Conservation (phyloP, 2,329 filamentous ascomycete genomes). For the Cytospora schulzeri region DNA sequence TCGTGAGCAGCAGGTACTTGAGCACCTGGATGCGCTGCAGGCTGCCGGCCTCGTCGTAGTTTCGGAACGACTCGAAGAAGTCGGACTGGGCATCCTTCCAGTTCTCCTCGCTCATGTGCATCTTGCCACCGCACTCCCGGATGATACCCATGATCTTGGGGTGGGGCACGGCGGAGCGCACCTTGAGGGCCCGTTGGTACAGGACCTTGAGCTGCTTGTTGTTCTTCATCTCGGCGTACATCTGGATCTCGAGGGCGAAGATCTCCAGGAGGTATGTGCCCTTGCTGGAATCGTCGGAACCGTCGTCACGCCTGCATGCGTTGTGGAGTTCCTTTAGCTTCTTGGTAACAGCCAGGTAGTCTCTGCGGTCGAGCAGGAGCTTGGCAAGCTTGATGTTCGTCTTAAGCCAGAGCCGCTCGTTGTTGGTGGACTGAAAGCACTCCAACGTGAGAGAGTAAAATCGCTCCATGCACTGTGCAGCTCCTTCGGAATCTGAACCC, state of each 20-base stretch:
- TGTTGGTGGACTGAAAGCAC: slow-evolving; percentile 96
- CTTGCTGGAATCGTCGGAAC: slow-evolving; percentile 88
- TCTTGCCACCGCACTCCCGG: slow-evolving; percentile 97
- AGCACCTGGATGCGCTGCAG: slow-evolving; percentile 95
- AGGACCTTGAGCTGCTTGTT: slow-evolving; percentile 94
- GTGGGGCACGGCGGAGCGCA: slow-evolving; percentile 95
- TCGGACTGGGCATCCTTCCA: slow-evolving; percentile 97
- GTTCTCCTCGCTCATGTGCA: slow-evolving; percentile 99
- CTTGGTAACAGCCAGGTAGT: slow-evolving; percentile 77
- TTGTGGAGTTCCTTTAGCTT: slow-evolving; percentile 88
- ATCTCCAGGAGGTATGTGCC: slow-evolving; percentile 95
- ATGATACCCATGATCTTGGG: slow-evolving; percentile 99
- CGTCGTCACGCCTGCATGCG: slow-evolving; percentile 85
- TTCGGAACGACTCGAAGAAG: slow-evolving; percentile 98
- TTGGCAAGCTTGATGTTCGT: slow-evolving; percentile 97
- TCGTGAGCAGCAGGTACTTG: slow-evolving; percentile 93
- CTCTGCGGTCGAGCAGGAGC: slow-evolving; percentile 86
- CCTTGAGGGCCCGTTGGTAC: slow-evolving; percentile 87
- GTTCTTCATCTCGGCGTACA: slow-evolving; percentile 95
- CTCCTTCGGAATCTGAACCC: slow-evolving; percentile 70
- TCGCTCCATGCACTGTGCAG: slow-evolving; percentile 83
- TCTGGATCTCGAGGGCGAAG: slow-evolving; percentile 96
- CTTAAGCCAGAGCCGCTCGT: slow-evolving; percentile 95
- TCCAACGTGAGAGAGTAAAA: slow-evolving; percentile 93
- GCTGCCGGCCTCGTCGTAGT: slow-evolving; percentile 97